phyloP scores from a whole-genome alignment of 306 rosid genomes.

The Quercus alba region DNA sequence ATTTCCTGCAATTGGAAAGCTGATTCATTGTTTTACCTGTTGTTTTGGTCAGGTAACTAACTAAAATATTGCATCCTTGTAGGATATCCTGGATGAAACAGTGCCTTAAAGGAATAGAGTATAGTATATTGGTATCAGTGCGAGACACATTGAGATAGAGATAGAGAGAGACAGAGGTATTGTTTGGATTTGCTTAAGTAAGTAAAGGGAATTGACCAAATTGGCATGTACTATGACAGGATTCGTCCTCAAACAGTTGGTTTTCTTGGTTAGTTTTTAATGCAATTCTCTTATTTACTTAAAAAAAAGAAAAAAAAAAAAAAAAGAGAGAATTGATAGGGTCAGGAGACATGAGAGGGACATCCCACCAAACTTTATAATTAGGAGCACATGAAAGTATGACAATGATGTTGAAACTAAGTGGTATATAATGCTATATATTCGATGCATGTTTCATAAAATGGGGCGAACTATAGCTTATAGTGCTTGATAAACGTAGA shows the following conservation, averaged over 20 bases:
- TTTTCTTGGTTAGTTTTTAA: no score
- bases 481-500: slow-evolving; percentile 31
- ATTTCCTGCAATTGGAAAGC: not conserved
- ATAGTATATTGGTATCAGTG: no score
- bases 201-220: not conserved
- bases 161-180: not conserved
- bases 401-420: slow-evolving; percentile 16
- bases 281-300: no score
- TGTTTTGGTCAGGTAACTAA: not conserved
- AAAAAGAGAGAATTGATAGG: not conserved
- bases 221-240: no score
- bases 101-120: not conserved
- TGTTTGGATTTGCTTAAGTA: not conserved
- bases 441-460: slow-evolving; percentile 19
- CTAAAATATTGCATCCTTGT: not conserved
- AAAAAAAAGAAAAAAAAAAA: no score
- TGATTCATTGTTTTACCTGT: not conserved
- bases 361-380: slow-evolving; percentile 51
- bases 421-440: not conserved
- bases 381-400: slow-evolving; percentile 53
- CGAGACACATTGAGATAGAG: no score
- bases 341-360: slow-evolving; percentile 41
- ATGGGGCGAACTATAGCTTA: slow-evolving; percentile 7
- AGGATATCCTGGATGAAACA: not conserved
- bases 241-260: no score